Conservation (phyloP, 2,329 filamentous ascomycete genomes). For the Colletotrichum simmondsii region DNA sequence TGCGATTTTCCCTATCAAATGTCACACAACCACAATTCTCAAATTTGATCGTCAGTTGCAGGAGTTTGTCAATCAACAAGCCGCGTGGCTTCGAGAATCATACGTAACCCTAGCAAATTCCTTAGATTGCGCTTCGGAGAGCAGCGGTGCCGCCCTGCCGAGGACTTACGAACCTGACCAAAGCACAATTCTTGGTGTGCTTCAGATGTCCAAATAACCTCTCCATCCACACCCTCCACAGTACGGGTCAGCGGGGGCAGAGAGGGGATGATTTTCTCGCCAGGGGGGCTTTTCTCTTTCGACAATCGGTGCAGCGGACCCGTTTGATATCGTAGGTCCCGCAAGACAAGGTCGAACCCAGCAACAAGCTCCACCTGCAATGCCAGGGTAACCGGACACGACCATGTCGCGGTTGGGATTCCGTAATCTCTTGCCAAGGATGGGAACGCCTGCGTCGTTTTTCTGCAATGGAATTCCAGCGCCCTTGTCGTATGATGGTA, state of each 20-base stretch:
- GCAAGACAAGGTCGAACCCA: neutral
- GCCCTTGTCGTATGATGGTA: neutral
- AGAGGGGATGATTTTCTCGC: neutral
- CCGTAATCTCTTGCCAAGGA: neutral
- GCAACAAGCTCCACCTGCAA: neutral
- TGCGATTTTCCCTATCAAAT: neutral
- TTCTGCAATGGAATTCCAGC: neutral
- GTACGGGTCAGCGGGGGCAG: neutral
- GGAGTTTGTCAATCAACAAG: neutral
- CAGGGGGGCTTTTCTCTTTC: neutral
- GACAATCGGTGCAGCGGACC: neutral
- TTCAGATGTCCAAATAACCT: conserved; percentile 11
- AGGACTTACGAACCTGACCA: neutral
- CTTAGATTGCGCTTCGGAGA: neutral
- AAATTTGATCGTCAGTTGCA: neutral
- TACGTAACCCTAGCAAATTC: neutral
- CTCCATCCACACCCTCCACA: neutral
- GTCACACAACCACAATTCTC: neutral
- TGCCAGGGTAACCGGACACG: neutral
- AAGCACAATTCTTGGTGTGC: neutral
- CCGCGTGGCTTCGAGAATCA: neutral
- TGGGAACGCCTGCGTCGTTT: neutral
- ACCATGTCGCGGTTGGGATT: neutral
- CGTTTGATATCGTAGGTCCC: neutral
- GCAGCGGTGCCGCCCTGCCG: neutral